Conservation (phyloP, 805 yeast species). For the Metschnikowia lunata region DNA sequence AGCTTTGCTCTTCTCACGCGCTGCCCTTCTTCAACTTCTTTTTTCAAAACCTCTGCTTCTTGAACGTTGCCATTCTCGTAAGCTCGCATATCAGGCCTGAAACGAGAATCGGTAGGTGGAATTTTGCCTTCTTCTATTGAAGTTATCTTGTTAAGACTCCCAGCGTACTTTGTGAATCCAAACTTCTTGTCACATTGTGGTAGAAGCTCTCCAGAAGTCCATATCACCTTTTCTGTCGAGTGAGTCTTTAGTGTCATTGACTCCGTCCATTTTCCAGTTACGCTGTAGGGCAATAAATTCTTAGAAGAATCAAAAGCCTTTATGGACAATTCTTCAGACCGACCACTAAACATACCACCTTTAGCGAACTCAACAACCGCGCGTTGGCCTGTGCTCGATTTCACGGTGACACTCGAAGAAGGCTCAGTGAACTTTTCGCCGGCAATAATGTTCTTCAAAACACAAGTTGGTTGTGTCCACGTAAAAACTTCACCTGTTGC, state of each 20-base stretch:
- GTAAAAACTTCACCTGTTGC: slow-evolving; percentile 66
- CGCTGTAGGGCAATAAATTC: slow-evolving; percentile 36
- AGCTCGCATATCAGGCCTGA: slow-evolving; percentile 76
- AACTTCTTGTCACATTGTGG: slow-evolving; percentile 57
- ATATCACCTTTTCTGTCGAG: slow-evolving; percentile 45
- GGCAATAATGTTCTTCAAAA: slow-evolving; percentile 82
- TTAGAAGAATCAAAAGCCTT: slow-evolving; percentile 37
- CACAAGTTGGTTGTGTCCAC: slow-evolving; percentile 80
- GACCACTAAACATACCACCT: slow-evolving; percentile 77
- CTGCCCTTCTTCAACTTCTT: slow-evolving; percentile 72
- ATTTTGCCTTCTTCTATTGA: slow-evolving; percentile 56
- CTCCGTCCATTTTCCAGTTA: slow-evolving; percentile 86
- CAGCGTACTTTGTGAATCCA: slow-evolving; percentile 84
- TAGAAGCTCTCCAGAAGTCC: slow-evolving; percentile 70
- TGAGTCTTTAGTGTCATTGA: slow-evolving; percentile 44
- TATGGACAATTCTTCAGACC: slow-evolving; percentile 66
- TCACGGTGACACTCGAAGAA: slow-evolving; percentile 57
- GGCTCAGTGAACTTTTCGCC: slow-evolving; percentile 96
- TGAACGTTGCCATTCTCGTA: slow-evolving; percentile 70
- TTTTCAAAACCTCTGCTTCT: slow-evolving; percentile 67
- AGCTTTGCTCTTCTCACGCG: slow-evolving; percentile 64
- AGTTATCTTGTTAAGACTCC: slow-evolving; percentile 77
- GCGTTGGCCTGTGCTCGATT: slow-evolving; percentile 62
- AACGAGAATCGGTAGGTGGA: slow-evolving; percentile 86
- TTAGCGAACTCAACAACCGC: slow-evolving; percentile 73